Base-by-base conservation (phyloP, 1,284 basidiomycete species). In the Puccinia novopanici region DNA sequence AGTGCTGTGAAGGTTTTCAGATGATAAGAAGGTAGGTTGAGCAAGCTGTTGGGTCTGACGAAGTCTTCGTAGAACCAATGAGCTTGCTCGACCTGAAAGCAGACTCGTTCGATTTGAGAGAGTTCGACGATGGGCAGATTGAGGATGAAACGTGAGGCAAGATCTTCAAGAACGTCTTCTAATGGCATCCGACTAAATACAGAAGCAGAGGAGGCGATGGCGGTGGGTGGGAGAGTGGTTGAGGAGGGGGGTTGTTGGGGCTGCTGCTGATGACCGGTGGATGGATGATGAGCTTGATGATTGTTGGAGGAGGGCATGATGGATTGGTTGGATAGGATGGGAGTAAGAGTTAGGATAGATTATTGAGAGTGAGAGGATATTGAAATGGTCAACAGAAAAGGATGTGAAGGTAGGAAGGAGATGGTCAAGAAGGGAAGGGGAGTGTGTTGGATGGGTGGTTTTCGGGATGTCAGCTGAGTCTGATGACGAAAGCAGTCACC, bases 1-100 rank as follows among this genome's bases (percentile, higher is more conserved):
- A 93, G 91, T 71, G 92, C 91, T n/a, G 94, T 96, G 87, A 99
- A 99, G 83, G 91, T 91, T 87, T 96, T 95, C 83, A 99, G 90
- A 30, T 91, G 90, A 82, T 94, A 88, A 0, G 94, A 93, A 0
- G 95, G 95, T 52, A 98, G 90, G 78, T 91, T 90, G 83, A 97
- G 94, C 85, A 92, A 89, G 85, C 94, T 93, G 61, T 76, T 77
- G 0, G 87, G 86, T 24, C 96, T 92, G 82, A 99, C 91, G 84
- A 98, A 99, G 87, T 99, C 97, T 87, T 99, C 96, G 85, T 99
- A 99, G 87, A 95, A 99, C 97, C 97, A 99, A 86, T 99, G 96
- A 24, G 97, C 97, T 89, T 98, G 95, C 87, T 99, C 97, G 81
- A 98, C 94, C 87, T 99, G 97, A 88, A 99, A 99, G 87, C 94